Conservation (phyloP, 1,284 basidiomycete genomes). For the Ustilago cynodontis region DNA sequence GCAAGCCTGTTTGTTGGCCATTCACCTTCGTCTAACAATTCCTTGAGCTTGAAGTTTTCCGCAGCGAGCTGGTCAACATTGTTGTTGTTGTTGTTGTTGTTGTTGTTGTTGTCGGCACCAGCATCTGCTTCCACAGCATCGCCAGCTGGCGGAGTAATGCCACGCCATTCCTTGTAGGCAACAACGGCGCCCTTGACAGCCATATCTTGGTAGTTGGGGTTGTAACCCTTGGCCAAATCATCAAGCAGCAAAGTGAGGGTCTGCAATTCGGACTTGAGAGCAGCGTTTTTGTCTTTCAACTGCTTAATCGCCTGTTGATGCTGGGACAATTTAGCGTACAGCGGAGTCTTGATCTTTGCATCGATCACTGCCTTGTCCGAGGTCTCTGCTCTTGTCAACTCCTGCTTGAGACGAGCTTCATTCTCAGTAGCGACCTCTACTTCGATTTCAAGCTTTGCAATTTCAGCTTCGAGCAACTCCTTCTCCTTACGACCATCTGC, state of each 20-base stretch:
- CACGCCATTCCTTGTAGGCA: conserved; percentile 83
- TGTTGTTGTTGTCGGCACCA: neutral
- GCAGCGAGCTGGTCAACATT: conserved; percentile 4
- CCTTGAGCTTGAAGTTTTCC: conserved; percentile 31
- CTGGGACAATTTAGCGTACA: conserved; percentile 81
- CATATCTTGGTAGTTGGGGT: conserved; percentile 99
- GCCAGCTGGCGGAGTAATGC: conserved; percentile 52
- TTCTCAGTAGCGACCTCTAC: conserved; percentile 76
- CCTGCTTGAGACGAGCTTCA: conserved; percentile 45
- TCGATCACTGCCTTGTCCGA: conserved; percentile 64
- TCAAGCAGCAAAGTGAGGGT: conserved; percentile 86
- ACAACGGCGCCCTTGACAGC: conserved; percentile 95
- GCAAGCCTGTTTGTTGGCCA: conserved; percentile 75
- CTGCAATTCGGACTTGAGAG: conserved; percentile 80
- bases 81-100: neutral
- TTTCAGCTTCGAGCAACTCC: conserved; percentile 71
- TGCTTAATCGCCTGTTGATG: conserved; percentile 83
- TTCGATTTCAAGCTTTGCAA: conserved; percentile 73
- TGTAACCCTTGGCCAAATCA: conserved; percentile 84
- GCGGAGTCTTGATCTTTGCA: conserved; percentile 80
- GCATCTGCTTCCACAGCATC: neutral
- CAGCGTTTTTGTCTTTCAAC: conserved; percentile 79
- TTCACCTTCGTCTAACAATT: conserved; percentile 62
- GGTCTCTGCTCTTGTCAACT: conserved; percentile 48
- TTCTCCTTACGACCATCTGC: conserved; percentile 77